Base-by-base conservation (phyloP, 768 basidiomycete genomes). In the Cyathus striatus region DNA sequence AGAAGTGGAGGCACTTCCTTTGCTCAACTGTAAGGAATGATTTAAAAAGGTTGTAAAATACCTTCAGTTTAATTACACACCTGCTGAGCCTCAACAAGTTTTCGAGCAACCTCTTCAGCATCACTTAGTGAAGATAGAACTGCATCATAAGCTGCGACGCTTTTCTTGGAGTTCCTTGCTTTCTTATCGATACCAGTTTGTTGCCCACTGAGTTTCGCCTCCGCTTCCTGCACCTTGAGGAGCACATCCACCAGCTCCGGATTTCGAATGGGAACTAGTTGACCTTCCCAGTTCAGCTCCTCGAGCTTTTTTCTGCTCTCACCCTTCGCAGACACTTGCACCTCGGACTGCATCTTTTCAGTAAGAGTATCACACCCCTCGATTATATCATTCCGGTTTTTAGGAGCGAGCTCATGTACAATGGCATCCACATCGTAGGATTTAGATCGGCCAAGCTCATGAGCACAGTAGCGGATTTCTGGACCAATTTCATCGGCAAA, bases 191-290 rank as follows among this genome's bases (percentile, higher is more conserved):
- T 22, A 52, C 54, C 26, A 54, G 52, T 27, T 55, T 51, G 34
- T 48, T 50, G 14, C 39, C 64, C 65, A 22, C 64, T 64, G 35
- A 96, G 65, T 46, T 70, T 77, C 6, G 62, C 66, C 53, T 92
- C 78, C 1, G 86, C 88, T 14, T 83, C 79, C 54, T 94, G 90
- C 3, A 95, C 85, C 50, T 78, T 86, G 49, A 90, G 63, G 43
- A 96, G 66, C 23, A 89, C 87, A 54, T 86, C 88, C 37, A 96
- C 94, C 44, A 97, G 68, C 62, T 98, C 93, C 0, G 91, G 90
- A 54, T 86, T 92, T 42, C 94, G 77, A 35, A 96, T 75, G 14
- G 92, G 90, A 5, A 98, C 79, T 0, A 79, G 78, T 51, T 85
- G 75, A 4, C 79, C 90, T 48, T 92, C 91, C 90, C 92, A 96